Conservation (phyloP, 2,329 filamentous ascomycete genomes). For the Cordyceps fumosorosea region DNA sequence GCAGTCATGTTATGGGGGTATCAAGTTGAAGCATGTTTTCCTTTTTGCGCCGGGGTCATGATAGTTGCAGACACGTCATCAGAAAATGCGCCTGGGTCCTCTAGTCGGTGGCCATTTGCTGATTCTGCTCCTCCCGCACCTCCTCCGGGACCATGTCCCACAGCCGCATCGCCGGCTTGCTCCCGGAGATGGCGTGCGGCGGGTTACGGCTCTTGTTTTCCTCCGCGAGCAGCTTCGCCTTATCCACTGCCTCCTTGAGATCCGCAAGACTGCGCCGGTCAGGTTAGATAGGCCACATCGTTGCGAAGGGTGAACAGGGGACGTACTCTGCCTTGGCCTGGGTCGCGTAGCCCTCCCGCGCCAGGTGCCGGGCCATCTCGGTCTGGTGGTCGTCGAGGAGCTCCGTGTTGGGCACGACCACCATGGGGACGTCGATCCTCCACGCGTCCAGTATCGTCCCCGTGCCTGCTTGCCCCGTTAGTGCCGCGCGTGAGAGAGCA, state of each 20-base stretch:
- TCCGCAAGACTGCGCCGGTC: conserved; percentile 21
- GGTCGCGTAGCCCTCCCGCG: conserved; percentile 69
- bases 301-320: neutral
- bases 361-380: conserved; percentile 74
- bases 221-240: conserved; percentile 29
- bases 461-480: conserved; percentile 52
- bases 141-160: conserved; percentile 30
- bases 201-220: conserved; percentile 31
- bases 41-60: neutral
- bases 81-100: conserved; percentile 1
- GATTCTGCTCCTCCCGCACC: conserved; percentile 29
- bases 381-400: conserved; percentile 88
- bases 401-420: conserved; percentile 79
- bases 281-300: neutral
- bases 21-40: neutral
- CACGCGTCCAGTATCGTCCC: conserved; percentile 83
- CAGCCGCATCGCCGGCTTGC: conserved; percentile 21
- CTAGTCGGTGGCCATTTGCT: conserved; percentile 35
- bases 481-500: neutral
- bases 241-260: conserved; percentile 31
- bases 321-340: conserved; percentile 60
- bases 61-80: neutral
- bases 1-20: neutral
- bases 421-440: conserved; percentile 64
- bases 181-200: conserved; percentile 21